These are phyloP conservation scores for Botrytis tulipae DNA, from an alignment of 2,329 filamentous ascomycete species.

Conservation along the genomic window DNA sequence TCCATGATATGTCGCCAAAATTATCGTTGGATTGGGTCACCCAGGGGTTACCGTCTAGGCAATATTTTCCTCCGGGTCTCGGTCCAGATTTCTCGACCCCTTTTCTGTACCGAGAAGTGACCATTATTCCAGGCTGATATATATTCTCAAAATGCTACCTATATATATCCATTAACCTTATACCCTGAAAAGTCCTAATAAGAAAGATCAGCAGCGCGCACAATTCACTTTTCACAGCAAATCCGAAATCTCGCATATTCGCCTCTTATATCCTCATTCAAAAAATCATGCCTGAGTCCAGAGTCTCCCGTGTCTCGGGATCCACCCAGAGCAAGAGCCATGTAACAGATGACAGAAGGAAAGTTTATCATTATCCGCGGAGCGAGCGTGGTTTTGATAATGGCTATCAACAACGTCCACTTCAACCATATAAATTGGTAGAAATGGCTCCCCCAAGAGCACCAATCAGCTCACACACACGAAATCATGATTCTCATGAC, in stretches of 20 bases:
- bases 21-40: not conserved
- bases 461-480: too few relatives aligned
- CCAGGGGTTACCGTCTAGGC: not conserved
- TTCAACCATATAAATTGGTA: accelerated
- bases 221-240: not conserved
- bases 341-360: too few relatives aligned
- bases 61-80: not conserved
- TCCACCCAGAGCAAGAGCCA: too few relatives aligned
- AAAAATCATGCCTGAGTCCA: not conserved
- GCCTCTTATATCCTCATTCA: not conserved
- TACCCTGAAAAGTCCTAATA: not conserved
- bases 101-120: not conserved
- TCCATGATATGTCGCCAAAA: not conserved
- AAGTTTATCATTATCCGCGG: too few relatives aligned
- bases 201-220: not conserved
- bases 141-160: not conserved
- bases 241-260: not conserved
- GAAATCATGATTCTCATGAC: too few relatives aligned
- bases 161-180: not conserved
- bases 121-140: not conserved
- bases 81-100: not conserved
- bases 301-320: too few relatives aligned
- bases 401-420: too few relatives aligned
- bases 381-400: too few relatives aligned
- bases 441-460: too few relatives aligned